phyloP scores from a whole-genome alignment of 2,329 filamentous ascomycete species.

The Microdochium bolleyi region DNA sequence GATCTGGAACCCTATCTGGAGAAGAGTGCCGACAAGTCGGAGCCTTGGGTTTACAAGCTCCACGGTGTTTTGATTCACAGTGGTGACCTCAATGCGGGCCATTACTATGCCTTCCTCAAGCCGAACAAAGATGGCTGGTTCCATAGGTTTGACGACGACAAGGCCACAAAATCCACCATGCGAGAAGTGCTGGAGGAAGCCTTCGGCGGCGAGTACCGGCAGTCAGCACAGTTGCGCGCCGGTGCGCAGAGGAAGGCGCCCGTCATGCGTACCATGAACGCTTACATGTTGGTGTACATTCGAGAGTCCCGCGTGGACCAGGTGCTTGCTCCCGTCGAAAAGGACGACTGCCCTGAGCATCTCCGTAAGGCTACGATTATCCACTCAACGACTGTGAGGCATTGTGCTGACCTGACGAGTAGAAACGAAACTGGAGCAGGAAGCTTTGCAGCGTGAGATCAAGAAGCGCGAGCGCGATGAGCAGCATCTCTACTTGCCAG shows the following conservation, averaged over 20 bases:
- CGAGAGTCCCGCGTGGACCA: slow-evolving; percentile 78
- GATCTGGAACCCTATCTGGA: slow-evolving; percentile 84
- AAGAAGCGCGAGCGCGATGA: slow-evolving; percentile 85
- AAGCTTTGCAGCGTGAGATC: slow-evolving; percentile 67
- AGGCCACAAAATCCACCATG: slow-evolving; percentile 87
- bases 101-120: slow-evolving; percentile 97
- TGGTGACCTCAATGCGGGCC: slow-evolving; percentile 91
- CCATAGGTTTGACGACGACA: slow-evolving; percentile 96
- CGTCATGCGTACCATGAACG: slow-evolving; percentile 66
- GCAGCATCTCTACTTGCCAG: slow-evolving; percentile 82
- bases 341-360: slow-evolving; percentile 73
- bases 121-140: slow-evolving; percentile 89
- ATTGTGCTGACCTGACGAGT: slow-evolving; percentile 3
- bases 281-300: slow-evolving; percentile 98
- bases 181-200: slow-evolving; percentile 94
- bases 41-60: slow-evolving; percentile 85
- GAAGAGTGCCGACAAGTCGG: slow-evolving; percentile 76
- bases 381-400: slow-evolving; percentile 9
- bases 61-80: slow-evolving; percentile 96
- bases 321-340: slow-evolving; percentile 68
- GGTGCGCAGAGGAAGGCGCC: slow-evolving; percentile 47
- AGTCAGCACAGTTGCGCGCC: slow-evolving; percentile 36
- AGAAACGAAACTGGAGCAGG: slow-evolving; percentile 73
- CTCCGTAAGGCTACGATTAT: slow-evolving; percentile 48
- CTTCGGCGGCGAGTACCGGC: slow-evolving; percentile 78